phyloP scores from a whole-genome alignment of 1,284 basidiomycete species.

The Puccinia polysora region DNA sequence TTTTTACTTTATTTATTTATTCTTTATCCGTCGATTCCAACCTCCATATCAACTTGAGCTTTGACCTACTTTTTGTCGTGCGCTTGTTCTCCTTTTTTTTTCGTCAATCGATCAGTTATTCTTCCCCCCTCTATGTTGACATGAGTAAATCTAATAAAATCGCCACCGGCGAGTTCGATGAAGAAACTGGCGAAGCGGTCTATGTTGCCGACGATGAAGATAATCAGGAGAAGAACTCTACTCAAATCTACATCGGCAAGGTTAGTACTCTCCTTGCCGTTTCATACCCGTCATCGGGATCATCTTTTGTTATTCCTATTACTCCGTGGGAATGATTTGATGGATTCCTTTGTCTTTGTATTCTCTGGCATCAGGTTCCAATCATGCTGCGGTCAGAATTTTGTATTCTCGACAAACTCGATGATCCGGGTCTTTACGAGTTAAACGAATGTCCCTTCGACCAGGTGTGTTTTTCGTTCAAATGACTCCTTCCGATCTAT shows the following conservation, averaged over 20 bases:
- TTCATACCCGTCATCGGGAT: constrained; percentile 32
- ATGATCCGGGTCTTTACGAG: constrained; percentile 76
- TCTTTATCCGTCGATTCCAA: constrained; percentile 41
- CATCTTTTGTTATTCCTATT: not conserved
- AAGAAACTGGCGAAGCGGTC: constrained; percentile 66
- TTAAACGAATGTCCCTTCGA: constrained; percentile 98
- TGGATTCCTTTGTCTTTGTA: not conserved
- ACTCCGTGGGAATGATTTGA: not conserved
- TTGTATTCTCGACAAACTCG: constrained; percentile 78
- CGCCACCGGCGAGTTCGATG: constrained; percentile 62
- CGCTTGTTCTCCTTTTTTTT: constrained; percentile 7
- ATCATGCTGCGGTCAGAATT: constrained; percentile 97
- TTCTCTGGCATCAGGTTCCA: no score
- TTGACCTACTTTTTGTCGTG: not conserved
- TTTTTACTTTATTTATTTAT: not conserved
- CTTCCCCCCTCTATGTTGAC: constrained; percentile 92
- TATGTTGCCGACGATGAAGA: constrained; percentile 65
- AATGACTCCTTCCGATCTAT: not conserved
- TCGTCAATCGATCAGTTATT: constrained; percentile 60
- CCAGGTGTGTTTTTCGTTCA: constrained; percentile 54
- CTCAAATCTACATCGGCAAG: constrained; percentile 94
- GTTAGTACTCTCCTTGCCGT: constrained; percentile 56
- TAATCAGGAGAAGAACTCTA: constrained; percentile 63
- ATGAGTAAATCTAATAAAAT: constrained; percentile 82
- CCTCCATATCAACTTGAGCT: not conserved